phyloP scores from a whole-genome alignment of 2,329 filamentous ascomycete species.

The Aspergillus spinulosporus region DNA sequence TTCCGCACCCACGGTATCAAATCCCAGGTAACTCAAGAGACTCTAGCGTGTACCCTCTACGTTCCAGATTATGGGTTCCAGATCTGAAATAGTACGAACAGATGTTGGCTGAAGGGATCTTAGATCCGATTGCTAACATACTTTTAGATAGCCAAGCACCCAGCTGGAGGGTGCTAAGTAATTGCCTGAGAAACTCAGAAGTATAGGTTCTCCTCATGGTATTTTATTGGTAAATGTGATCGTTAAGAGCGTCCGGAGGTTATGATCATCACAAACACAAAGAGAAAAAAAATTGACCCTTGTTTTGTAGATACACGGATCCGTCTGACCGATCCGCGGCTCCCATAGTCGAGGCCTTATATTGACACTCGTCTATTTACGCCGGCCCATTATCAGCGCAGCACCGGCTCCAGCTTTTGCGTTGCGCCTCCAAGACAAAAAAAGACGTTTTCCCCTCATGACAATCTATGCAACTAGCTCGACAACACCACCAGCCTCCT shows the following conservation, averaged over 20 bases:
- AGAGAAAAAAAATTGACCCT: constrained; percentile 35
- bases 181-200: constrained; percentile 12
- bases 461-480: constrained; percentile 83
- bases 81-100: too few species aligned
- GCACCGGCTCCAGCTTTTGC: constrained; percentile 31
- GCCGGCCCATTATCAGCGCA: constrained; percentile 32
- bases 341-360: constrained; percentile 33
- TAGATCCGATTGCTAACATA: too few species aligned
- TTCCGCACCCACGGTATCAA: too few species aligned
- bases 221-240: constrained; percentile 41
- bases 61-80: too few species aligned
- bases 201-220: constrained; percentile 32
- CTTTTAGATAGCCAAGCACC: too few species aligned
- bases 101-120: too few species aligned
- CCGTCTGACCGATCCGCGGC: constrained; percentile 30
- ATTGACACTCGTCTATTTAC: constrained; percentile 28
- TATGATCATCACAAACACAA: constrained; percentile 40
- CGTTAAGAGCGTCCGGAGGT: constrained; percentile 40
- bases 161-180: constrained; percentile 10
- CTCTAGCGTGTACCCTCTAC: too few species aligned
- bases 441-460: constrained; percentile 27
- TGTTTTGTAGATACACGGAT: constrained; percentile 36
- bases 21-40: too few species aligned
- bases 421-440: constrained; percentile 28
- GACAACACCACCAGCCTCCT: constrained; percentile 91